These are phyloP conservation scores for Melampsora americana DNA, from an alignment of 1,284 basidiomycete species.

Conservation along the genomic window DNA sequence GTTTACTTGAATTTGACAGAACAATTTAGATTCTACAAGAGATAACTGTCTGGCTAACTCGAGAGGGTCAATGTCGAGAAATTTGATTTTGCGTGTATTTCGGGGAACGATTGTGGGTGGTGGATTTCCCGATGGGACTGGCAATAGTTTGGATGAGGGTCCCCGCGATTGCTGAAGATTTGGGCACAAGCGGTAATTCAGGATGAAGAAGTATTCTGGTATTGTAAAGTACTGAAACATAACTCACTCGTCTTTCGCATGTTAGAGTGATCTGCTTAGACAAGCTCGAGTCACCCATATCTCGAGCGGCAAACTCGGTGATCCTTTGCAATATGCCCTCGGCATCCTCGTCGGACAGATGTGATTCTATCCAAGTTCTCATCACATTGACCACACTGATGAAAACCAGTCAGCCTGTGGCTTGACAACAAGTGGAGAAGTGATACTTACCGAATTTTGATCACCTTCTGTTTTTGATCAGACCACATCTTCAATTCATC, in stretches of 20 bases:
- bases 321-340: constrained; percentile 52
- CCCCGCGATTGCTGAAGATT: constrained; percentile 19
- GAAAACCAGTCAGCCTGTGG: constrained; percentile 67
- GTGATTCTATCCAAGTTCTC: constrained; percentile 56
- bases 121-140: constrained; percentile 56
- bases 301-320: constrained; percentile 52
- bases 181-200: no score
- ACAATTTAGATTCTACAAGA: constrained; percentile 82
- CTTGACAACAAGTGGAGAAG: constrained; percentile 70
- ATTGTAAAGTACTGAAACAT: background rate
- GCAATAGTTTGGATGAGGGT: constrained; percentile 46
- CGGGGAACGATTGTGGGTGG: constrained; percentile 73
- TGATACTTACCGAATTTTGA: constrained; percentile 71
- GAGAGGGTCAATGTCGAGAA: constrained; percentile 81
- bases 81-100: constrained; percentile 69
- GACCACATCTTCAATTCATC: constrained; percentile 76
- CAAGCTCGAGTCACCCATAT: constrained; percentile 51
- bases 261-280: constrained; percentile 53
- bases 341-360: constrained; percentile 55
- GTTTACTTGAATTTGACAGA: constrained; percentile 81
- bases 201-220: background rate
- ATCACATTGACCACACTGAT: constrained; percentile 55
- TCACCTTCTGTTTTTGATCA: constrained; percentile 80
- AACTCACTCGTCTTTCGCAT: constrained; percentile 53
- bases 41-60: constrained; percentile 93